A percentile compares a stretch with the other conserved stretches of the same genome.
These are phyloP conservation scores for Nicotiana paniculata DNA, from an alignment of 257 asterid species.

Conservation along the genomic window DNA sequence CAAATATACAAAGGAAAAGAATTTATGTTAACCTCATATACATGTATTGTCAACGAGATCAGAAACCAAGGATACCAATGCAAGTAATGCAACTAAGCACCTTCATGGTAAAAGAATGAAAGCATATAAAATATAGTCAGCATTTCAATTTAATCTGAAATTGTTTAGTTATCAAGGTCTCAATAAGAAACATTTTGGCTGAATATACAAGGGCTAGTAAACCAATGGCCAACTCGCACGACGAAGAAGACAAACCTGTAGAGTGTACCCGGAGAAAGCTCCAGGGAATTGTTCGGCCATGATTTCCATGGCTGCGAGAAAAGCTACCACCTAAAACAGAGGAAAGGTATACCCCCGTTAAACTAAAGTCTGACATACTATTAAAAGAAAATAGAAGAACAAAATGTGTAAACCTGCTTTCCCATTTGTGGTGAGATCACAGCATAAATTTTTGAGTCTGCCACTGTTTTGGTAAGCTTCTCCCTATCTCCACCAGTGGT, in stretches of 20 bases:
- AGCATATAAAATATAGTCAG: neutral
- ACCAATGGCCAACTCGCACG: neutral
- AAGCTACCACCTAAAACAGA: conserved; percentile 74
- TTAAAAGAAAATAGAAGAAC: neutral
- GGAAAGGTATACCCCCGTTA: conserved; percentile 1
- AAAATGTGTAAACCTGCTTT: conserved; percentile 57
- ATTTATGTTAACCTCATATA: neutral
- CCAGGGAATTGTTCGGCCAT: conserved; percentile 95
- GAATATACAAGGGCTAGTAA: neutral
- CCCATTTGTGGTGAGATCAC: conserved; percentile 99
- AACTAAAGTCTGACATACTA: neutral
- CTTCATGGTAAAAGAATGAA: neutral
- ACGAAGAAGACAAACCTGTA: conserved; percentile 42
- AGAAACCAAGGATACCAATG: neutral
- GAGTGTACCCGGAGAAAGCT: conserved; percentile 85
- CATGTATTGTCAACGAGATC: neutral
- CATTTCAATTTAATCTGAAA: neutral
- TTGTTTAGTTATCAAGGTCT: neutral
- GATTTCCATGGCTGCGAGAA: conserved; percentile 90
- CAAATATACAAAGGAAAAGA: neutral
- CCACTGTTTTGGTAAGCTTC: conserved; percentile 63
- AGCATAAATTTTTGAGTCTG: conserved; percentile 65
- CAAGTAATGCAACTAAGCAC: neutral
- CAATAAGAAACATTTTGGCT: neutral
- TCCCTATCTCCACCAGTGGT: conserved; percentile 99